A percentile compares a stretch with the other conserved stretches of the same genome.
Conservation (phyloP, 164 flowering plant species). For the Aristolochia californica region DNA sequence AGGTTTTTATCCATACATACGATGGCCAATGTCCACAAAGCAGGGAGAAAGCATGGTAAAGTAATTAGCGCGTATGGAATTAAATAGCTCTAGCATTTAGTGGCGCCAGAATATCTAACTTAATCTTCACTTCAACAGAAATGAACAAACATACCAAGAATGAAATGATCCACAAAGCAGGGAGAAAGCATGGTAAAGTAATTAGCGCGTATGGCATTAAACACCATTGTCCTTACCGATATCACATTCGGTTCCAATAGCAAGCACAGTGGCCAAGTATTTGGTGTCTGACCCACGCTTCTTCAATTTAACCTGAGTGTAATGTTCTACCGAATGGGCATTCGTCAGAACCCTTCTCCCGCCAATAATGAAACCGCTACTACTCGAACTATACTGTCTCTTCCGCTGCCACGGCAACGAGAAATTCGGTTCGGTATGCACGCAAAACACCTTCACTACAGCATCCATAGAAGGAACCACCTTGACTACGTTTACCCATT, state of each 20-base stretch:
- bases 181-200: background rate
- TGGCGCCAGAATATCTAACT: no score
- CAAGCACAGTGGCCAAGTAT: conserved; percentile 83
- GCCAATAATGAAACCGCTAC: conserved; percentile 81
- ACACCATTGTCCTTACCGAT: conserved; percentile 37
- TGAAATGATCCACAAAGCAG: background rate
- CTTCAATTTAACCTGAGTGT: conserved; percentile 95
- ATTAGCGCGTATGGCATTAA: no score
- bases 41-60: no score
- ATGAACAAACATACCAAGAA: no score
- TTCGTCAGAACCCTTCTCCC: conserved; percentile 88
- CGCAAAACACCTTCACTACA: conserved; percentile 96
- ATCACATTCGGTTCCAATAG: conserved; percentile 96
- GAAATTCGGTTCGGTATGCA: conserved; percentile 92
- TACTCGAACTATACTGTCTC: conserved; percentile 85
- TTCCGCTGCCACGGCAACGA: conserved; percentile 99
- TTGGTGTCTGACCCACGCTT: conserved; percentile 94
- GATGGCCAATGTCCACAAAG: no score
- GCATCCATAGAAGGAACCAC: conserved; percentile 86
- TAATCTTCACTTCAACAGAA: no score
- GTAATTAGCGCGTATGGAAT: no score
- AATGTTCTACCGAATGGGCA: conserved; percentile 96
- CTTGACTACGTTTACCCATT: conserved; percentile 26
- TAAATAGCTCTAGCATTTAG: no score
- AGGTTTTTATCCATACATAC: no score